Evolutionary conservation across 2,329 filamentous ascomycete species (phyloP), one percentile per base, ranked within the genome.

Genomic region (Fusarium denticulatum): DNA sequence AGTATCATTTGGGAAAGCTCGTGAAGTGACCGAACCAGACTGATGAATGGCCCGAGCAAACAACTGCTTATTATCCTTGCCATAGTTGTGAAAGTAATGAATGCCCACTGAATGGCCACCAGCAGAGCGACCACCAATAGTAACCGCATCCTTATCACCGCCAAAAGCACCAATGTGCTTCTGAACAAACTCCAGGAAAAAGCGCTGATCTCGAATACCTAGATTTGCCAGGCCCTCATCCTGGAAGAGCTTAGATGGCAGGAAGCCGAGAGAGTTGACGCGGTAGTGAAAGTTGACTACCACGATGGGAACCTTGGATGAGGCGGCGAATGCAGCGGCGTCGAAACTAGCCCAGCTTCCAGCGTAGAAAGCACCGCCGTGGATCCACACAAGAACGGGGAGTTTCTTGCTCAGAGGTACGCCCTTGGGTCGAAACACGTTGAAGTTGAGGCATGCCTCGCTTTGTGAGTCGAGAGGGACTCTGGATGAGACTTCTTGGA

Each of bases 111-210:
- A 82, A 63, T 83, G 82, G 13, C 80, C 74, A 52, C 89, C 89
- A 1, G 89, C 88, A 15, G 85, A 87, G 67, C 88, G 86, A 0
- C 89, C 89, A 64, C 85, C 85, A 24, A 90, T 84, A 1, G 87
- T 89, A 1, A 91, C 86, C 12, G 85, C 83, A 4, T 77, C 71
- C 0, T 84, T 83, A 59, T 90, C 85, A 7, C 89, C 88, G 0
- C 89, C 88, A 60, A 91, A 90, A 5, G 82, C 77, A 5, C 79
- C 72, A 58, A 90, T 88, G 66, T 90, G 79, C 14, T 81, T 82
- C 55, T 88, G 85, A 0, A 90, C 85, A 83, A 89, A 90, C 71
- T 85, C 77, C 4, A 91, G 77, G 5, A 86, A 85, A 8, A 85
- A 84, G 20, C 84, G 82, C 72, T 89, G 87, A 65, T 90, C 88